Base-by-base conservation (phyloP, 345 rosid species). In the Carallia brachiata region DNA sequence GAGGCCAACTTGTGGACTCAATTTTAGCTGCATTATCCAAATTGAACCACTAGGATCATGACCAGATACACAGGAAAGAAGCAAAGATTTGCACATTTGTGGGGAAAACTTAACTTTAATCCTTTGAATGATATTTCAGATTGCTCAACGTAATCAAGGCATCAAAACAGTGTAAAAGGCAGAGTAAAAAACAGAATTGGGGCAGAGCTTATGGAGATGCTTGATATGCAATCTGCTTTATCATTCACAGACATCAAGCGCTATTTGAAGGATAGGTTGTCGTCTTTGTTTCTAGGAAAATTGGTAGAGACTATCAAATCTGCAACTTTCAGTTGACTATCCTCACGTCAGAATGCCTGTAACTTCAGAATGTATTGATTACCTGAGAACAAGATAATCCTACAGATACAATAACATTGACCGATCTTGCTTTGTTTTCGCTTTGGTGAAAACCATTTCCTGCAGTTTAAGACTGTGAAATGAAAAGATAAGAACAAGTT, bases 281-380 rank as follows among this genome's bases (percentile, higher is more conserved):
- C 30, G 0, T 66, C 58, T 66, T 66, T 54, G 32, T 53, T 54
- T n/a, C 61, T 44, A 53, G 50, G 50, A 53, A 54, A 66, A 65
- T 31, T 79, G 62, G 62, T 23, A 59, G 55, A 13, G 58, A 62
- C 36, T 56, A 48, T 32, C 34, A 65, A 68, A 63, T 68, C 62
- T 58, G 61, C 61, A 67, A 59, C 50, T 56, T 48, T 37, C 44
- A 67, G 36, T 23, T 50, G 36, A 6, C 39, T 30, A 50, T 53
- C 6, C 34, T 32, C 34, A 32, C 34, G 34, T 32, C 4, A 32
- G 34, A 4, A 32, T 32, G 34, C 34, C 4, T 32, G 34, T 32
- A 4, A 32, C 4, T 32, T 4, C 37, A 37, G 30, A 34, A 62
- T 34, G 68, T n/a, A 66, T n/a, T 13, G 19, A 60, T 52, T 53